These are phyloP conservation scores for Setomelanomma holmii DNA, from an alignment of 2,329 filamentous ascomycete species.

Conservation along the genomic window DNA sequence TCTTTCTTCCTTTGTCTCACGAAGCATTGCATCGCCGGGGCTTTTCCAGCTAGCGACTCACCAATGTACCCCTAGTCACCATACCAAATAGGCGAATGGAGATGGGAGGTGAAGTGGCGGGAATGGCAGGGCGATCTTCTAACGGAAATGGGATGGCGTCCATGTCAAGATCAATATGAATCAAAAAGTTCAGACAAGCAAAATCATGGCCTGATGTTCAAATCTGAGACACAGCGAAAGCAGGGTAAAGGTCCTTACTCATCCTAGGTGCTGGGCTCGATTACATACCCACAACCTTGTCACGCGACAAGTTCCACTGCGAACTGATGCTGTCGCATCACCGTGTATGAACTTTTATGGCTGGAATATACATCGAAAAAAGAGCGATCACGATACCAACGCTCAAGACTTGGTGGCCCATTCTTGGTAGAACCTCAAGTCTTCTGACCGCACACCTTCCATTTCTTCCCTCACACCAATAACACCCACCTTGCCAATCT, in stretches of 20 bases:
- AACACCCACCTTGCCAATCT: conserved; percentile 70
- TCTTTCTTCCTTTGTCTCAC: conserved; percentile 48
- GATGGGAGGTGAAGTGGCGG: conserved; percentile 41
- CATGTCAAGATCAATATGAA: conserved; percentile 51
- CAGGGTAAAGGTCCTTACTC: too few species aligned
- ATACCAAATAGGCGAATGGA: conserved; percentile 40
- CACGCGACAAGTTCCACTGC: too few species aligned
- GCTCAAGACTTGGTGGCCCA: conserved; percentile 39
- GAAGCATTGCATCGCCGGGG: conserved; percentile 52
- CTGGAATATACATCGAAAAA: neutral
- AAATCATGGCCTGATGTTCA: conserved; percentile 14
- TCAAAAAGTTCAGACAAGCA: conserved; percentile 49
- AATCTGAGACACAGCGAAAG: neutral
- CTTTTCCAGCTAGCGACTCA: conserved; percentile 48
- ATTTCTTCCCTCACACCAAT: conserved; percentile 75
- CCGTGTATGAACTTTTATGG: neutral
- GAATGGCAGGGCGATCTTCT: conserved; percentile 46
- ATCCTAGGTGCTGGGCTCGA: too few species aligned
- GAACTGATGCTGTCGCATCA: too few species aligned
- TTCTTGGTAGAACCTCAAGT: conserved; percentile 47
- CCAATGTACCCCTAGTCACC: conserved; percentile 50
- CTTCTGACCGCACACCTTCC: conserved; percentile 64
- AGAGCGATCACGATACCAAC: neutral
- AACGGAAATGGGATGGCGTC: conserved; percentile 49
- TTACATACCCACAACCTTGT: too few species aligned